A percentile compares a stretch with the other conserved stretches of the same genome.
These are phyloP conservation scores for Mycothermus thermophilus DNA, from an alignment of 495 filamentous ascomycete genomes.

Conservation along the genomic window DNA sequence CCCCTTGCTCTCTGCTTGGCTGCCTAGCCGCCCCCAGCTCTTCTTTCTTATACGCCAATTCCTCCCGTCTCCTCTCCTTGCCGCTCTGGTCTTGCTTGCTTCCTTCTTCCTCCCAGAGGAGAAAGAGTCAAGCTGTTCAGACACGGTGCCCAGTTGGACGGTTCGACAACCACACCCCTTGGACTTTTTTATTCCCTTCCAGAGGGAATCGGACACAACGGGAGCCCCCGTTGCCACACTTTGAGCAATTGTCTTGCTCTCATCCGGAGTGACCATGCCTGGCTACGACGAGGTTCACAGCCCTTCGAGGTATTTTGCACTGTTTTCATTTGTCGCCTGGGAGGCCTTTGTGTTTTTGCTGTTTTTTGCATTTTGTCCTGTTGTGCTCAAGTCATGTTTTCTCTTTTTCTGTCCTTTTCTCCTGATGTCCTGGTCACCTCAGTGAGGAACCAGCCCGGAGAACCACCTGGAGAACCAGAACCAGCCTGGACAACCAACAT, in stretches of 20 bases:
- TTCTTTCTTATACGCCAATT: no score
- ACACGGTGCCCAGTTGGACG: no score
- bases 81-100: no score
- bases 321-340: slow-evolving; percentile 20
- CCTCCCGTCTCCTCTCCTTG: no score
- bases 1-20: no score
- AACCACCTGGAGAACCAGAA: no score
- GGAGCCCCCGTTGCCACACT: slow-evolving; percentile 10
- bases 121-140: no score
- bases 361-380: slow-evolving; percentile 8
- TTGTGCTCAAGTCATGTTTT: slow-evolving; percentile 18
- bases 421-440: slow-evolving; percentile 6
- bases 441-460: no score
- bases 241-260: slow-evolving; percentile 32
- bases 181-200: slow-evolving; percentile 2
- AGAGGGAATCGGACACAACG: slow-evolving; percentile 6
- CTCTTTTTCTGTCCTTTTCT: slow-evolving; percentile 5
- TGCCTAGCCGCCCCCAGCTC: no score
- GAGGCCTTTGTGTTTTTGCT: slow-evolving; percentile 23
- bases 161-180: slow-evolving; percentile 2
- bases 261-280: slow-evolving; percentile 34
- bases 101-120: no score
- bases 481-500: slow-evolving; percentile 1
- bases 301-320: slow-evolving; percentile 38
- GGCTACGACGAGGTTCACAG: slow-evolving; percentile 39